phyloP scores from a whole-genome alignment of 2,329 filamentous ascomycete species.

The Pestalotiopsis sp. region DNA sequence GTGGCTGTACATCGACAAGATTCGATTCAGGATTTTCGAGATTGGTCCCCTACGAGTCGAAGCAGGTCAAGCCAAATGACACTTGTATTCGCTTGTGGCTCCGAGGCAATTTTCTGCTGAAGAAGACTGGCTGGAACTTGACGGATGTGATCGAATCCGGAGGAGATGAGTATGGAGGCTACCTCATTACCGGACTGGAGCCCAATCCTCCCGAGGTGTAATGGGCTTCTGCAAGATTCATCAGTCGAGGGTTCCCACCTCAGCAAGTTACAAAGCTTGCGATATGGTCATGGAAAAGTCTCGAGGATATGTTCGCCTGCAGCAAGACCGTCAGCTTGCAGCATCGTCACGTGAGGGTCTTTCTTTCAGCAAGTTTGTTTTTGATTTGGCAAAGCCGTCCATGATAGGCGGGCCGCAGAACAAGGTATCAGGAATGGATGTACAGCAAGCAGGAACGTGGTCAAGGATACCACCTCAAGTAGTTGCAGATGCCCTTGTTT shows the following conservation, averaged over 20 bases:
- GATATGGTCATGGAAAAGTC: too few species aligned
- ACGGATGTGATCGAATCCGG: constrained; percentile 42
- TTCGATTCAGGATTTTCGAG: constrained; percentile 50
- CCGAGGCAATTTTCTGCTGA: constrained; percentile 44
- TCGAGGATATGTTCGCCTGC: too few species aligned
- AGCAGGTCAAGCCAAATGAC: constrained; percentile 47
- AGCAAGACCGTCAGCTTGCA: too few species aligned
- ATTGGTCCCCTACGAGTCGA: constrained; percentile 48
- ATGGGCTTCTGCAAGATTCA: neutral
- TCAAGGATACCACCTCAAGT: too few species aligned
- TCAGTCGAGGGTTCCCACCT: neutral
- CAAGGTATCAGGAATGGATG: too few species aligned
- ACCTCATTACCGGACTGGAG: constrained; percentile 32
- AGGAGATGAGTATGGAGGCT: constrained; percentile 47
- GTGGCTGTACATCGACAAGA: constrained; percentile 45
- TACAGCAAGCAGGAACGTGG: too few species aligned
- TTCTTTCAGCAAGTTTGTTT: too few species aligned
- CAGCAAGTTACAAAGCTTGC: too few species aligned
- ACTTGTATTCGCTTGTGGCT: constrained; percentile 50
- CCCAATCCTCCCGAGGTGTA: constrained; percentile 19
- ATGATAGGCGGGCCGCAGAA: too few species aligned
- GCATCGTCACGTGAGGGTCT: too few species aligned
- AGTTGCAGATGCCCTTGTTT: too few species aligned
- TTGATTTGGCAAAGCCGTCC: too few species aligned
- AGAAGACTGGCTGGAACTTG: constrained; percentile 43